phyloP scores from a whole-genome alignment of 768 basidiomycete genomes.

The Tremella fuciformis region DNA sequence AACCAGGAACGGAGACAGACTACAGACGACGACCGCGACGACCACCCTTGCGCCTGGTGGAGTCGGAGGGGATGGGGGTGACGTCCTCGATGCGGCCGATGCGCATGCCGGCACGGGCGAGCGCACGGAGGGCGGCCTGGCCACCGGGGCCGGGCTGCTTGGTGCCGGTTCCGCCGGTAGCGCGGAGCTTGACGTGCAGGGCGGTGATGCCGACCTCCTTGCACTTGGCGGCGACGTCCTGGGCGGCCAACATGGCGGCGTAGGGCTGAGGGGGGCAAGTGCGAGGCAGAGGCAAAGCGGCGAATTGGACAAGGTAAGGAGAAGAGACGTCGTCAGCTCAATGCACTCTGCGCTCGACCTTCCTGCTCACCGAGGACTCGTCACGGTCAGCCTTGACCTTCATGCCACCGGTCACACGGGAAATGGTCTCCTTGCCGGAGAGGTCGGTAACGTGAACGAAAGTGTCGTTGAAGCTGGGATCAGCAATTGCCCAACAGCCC shows the following conservation, averaged over 20 bases:
- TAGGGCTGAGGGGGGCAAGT: conserved; percentile 37
- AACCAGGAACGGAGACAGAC: conserved; percentile 6
- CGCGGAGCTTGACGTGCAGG: conserved; percentile 97
- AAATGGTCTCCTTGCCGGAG: conserved; percentile 98
- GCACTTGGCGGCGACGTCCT: conserved; percentile 94
- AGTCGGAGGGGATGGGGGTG: conserved; percentile 94
- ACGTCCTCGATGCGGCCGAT: conserved; percentile 98
- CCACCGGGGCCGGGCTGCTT: conserved; percentile 99
- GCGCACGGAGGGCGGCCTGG: conserved; percentile 94
- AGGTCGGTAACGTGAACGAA: conserved; percentile 99
- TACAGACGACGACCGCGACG: conserved; percentile 93
- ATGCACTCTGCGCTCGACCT: background rate
- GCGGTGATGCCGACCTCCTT: conserved; percentile 98
- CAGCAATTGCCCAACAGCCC: background rate
- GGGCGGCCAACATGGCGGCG: conserved; percentile 96
- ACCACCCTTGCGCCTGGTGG: conserved; percentile 98
- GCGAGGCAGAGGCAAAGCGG: conserved; percentile 5
- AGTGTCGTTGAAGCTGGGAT: conserved; percentile 83
- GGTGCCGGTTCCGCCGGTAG: conserved; percentile 94
- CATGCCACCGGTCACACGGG: conserved; percentile 98
- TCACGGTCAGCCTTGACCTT: conserved; percentile 99
- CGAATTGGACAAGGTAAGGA: background rate
- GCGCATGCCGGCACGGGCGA: conserved; percentile 96
- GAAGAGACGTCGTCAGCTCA: conserved; percentile 13
- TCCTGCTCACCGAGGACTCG: conserved; percentile 77